phyloP scores from a whole-genome alignment of 176 grass and related monocot genomes.

The Alopecurus myosuroides region DNA sequence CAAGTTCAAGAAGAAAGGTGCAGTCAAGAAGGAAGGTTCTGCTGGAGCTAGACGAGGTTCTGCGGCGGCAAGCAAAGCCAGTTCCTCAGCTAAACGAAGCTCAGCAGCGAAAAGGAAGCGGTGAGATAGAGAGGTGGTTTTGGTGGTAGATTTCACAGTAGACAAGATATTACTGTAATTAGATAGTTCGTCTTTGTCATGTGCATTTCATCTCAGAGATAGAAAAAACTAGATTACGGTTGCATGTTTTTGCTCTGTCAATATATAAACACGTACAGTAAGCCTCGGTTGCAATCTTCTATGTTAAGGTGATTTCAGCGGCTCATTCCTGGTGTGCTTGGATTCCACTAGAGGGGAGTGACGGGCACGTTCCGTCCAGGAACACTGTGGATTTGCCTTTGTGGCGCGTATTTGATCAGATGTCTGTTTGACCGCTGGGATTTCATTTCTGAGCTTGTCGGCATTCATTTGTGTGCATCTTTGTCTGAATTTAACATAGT shows the following conservation, averaged over 20 bases:
- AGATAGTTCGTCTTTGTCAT: not conserved
- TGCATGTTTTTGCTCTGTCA: not conserved
- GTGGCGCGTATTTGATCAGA: not conserved
- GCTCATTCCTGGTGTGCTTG: not conserved
- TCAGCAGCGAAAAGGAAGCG: slow-evolving; percentile 32
- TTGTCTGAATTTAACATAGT: not conserved
- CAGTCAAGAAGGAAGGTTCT: slow-evolving; percentile 24
- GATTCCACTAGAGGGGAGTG: not conserved
- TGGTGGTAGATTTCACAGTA: not conserved
- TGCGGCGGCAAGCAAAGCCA: not conserved
- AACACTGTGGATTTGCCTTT: not conserved
- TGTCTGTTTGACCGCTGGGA: not conserved
- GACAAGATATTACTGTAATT: slow-evolving; percentile 17
- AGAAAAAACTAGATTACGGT: not conserved
- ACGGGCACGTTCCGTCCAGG: not conserved
- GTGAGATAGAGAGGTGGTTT: not conserved
- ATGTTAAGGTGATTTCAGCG: not conserved
- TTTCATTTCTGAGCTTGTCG: not conserved
- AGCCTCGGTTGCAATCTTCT: not conserved
- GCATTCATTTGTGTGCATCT: not conserved
- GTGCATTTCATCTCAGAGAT: not conserved
- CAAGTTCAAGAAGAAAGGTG: slow-evolving; percentile 40
- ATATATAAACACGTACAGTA: not conserved
- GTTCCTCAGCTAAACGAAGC: slow-evolving; percentile 11
- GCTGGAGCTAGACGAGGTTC: slow-evolving; percentile 6